Percentiles rank a stretch among this genome's conserved stretches.
Evolutionary conservation across 257 asterid genomes (phyloP).

Genomic region (Primulina tabacum): DNA sequence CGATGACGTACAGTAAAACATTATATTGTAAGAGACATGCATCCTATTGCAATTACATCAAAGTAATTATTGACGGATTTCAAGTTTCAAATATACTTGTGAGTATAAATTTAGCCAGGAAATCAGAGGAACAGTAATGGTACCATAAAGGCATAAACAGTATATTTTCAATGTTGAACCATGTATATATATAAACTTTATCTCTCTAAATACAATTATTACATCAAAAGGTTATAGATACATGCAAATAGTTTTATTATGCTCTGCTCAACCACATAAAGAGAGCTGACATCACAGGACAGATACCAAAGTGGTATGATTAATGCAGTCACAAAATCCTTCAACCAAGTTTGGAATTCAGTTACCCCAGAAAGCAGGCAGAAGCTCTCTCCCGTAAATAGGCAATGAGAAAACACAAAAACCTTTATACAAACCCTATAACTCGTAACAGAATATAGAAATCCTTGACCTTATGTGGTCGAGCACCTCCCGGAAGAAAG

Average conservation of each 20-base stretch:
- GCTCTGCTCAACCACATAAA: too few relatives aligned
- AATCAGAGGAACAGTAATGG: background rate
- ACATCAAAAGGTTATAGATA: background rate
- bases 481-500: too few relatives aligned
- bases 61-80: background rate
- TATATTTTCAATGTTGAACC: background rate
- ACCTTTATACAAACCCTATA: too few relatives aligned
- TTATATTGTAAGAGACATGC: background rate
- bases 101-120: background rate
- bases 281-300: background rate
- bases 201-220: background rate
- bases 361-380: too few relatives aligned
- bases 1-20: conserved; percentile 1
- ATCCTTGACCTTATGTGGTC: too few relatives aligned
- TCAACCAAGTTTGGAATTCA: background rate
- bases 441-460: too few relatives aligned
- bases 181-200: background rate
- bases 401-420: too few relatives aligned
- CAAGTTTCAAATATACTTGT: background rate
- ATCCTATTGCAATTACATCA: conserved; percentile 7
- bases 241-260: background rate
- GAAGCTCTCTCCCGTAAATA: too few relatives aligned
- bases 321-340: conserved; percentile 2
- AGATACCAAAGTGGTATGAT: background rate
- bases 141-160: background rate